A percentile compares a stretch with the other conserved stretches of the same genome.
phyloP scores from a whole-genome alignment of 2,329 filamentous ascomycete species.

The Pyrenophora seminiperda region DNA sequence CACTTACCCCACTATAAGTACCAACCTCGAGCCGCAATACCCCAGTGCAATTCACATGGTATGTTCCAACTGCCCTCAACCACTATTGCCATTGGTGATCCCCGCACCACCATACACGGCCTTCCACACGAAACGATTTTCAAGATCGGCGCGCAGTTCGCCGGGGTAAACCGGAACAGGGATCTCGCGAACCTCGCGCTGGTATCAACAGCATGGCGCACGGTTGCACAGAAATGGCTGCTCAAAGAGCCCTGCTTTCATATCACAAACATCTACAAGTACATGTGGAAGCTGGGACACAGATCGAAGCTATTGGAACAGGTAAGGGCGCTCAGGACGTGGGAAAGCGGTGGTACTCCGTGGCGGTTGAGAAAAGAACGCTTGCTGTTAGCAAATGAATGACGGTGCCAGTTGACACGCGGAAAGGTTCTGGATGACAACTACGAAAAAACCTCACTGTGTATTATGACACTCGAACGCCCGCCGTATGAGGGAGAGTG shows the following conservation, averaged over 20 bases:
- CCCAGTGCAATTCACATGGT: too few species aligned
- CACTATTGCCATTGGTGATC: too few species aligned
- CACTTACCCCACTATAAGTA: too few species aligned
- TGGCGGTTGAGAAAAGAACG: slow-evolving; percentile 11
- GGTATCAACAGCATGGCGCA: slow-evolving; percentile 15
- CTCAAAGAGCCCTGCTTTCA: slow-evolving; percentile 22
- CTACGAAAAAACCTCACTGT: too few species aligned
- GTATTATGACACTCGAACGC: too few species aligned
- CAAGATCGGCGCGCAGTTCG: slow-evolving; percentile 13
- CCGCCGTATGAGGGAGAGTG: slow-evolving; percentile 6
- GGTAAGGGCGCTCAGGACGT: slow-evolving; percentile 15
- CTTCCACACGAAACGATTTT: slow-evolving; percentile 26
- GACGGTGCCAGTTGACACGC: too few species aligned
- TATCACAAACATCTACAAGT: slow-evolving; percentile 20
- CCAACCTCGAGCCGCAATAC: too few species aligned
- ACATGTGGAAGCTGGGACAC: slow-evolving; percentile 16
- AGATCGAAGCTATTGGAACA: slow-evolving; percentile 8
- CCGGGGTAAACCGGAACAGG: slow-evolving; percentile 11
- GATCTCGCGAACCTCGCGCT: slow-evolving; percentile 22
- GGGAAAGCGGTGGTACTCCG: slow-evolving; percentile 10
- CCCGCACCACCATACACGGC: not conserved
- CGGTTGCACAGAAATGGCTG: slow-evolving; percentile 25
- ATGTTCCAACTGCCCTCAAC: too few species aligned
- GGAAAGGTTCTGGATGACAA: too few species aligned
- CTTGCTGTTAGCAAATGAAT: not conserved